A percentile compares a stretch with the other conserved stretches of the same genome.
Conservation (phyloP, 1,139 yeast species). For the Candida dubliniensis region DNA sequence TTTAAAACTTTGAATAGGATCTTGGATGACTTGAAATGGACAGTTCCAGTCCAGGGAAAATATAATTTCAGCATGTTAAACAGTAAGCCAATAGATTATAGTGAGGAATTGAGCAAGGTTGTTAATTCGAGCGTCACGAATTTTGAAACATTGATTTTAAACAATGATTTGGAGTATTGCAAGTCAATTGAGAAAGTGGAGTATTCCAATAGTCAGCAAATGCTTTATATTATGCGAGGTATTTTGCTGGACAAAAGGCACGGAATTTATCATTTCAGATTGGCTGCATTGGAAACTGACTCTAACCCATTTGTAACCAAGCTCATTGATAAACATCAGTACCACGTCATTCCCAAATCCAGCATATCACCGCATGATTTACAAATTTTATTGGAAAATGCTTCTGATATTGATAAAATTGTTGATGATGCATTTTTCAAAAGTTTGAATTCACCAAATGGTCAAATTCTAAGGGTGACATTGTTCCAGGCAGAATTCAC, state of each 20-base stretch:
- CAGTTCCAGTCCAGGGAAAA: slow-evolving; percentile 26
- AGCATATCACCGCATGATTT: slow-evolving; percentile 30
- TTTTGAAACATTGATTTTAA: slow-evolving; percentile 30
- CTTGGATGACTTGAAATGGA: slow-evolving; percentile 60
- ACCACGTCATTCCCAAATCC: slow-evolving; percentile 31
- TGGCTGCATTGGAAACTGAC: slow-evolving; percentile 28
- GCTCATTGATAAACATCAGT: slow-evolving; percentile 34
- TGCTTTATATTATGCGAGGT: slow-evolving; percentile 34
- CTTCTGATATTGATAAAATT: slow-evolving; percentile 14
- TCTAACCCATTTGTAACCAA: slow-evolving; percentile 23
- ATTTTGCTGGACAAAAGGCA: slow-evolving; percentile 21
- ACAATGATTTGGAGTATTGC: slow-evolving; percentile 33
- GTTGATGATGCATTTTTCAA: slow-evolving; percentile 40
- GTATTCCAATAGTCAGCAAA: slow-evolving; percentile 21
- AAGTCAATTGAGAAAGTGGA: slow-evolving; percentile 27
- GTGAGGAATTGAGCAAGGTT: slow-evolving; percentile 27
- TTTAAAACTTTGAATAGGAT: slow-evolving; percentile 68
- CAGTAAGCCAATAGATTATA: slow-evolving; percentile 36
- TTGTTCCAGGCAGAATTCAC: slow-evolving; percentile 34
- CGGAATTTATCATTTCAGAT: slow-evolving; percentile 33
- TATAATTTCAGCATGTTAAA: slow-evolving; percentile 27
- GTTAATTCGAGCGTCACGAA: slow-evolving; percentile 12
- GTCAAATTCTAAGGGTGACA: slow-evolving; percentile 36
- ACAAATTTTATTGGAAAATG: slow-evolving; percentile 13
- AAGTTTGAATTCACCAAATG: slow-evolving; percentile 24